Evolutionary conservation across 345 rosid species (phyloP), one percentile per base, ranked within the genome.

Genomic region (Acer yangbiense): DNA sequence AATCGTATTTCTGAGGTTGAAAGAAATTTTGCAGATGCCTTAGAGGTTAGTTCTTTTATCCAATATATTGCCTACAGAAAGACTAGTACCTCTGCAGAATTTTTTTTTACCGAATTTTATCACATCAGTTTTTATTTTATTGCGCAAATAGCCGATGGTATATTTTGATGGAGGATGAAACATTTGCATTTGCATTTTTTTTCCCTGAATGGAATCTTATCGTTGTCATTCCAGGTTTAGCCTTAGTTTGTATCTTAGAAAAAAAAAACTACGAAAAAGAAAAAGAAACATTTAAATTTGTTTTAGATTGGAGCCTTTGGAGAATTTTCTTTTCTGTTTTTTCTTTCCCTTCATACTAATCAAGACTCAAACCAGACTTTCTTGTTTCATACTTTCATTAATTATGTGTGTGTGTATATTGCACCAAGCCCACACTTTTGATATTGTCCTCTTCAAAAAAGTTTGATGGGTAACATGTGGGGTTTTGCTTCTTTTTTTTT

Each of bases 1-100:
- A 89, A 77, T 79, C 94, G 85, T 78, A 84, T 97, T 73, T 85
- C 86, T 70, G 97, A 93, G 79, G 97, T 89, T 78, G 97, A 94
- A 86, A 91, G 86, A 82, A 94, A 82, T 78, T 89, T 94, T 79
- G 86, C 92, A 2, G 92, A 91, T 78, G 97, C 93, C 72, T 85
- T 94, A 69, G 94, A 97, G 97, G 99, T 94, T 81, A 80, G 87
- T 82, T 73, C 66, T 74, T 76, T 41, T 75, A 71, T 41, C 60
- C 50, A 20, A 23, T 50, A 27, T 41, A 7, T 69, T 44, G 29
- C 54, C 35, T 73, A 20, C 4, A 17, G 44, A 41, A 43, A 17
- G 18, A 3, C 12, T 27, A 39, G 41, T 61, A 57, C 43, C 11
- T 13, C 13, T 21, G 10, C 41, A 23, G 13, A 54, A 18, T 9